phyloP scores from a whole-genome alignment of 768 basidiomycete species.

The Leccinum barrowsii region DNA sequence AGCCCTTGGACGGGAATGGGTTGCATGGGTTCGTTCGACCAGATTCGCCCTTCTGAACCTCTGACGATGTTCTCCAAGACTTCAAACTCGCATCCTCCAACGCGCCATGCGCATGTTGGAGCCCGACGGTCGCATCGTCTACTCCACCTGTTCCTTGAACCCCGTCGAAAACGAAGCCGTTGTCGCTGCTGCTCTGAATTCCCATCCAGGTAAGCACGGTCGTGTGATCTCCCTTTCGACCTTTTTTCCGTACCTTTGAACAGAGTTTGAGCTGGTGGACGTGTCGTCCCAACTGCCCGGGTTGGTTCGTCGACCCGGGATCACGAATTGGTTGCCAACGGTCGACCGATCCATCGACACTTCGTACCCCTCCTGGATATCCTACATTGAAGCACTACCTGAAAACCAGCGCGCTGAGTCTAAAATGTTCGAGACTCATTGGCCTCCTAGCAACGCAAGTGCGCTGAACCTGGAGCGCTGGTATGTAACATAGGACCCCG shows the following conservation, averaged over 20 bases:
- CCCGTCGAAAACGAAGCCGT: conserved; percentile 98
- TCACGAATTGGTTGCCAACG: conserved; percentile 76
- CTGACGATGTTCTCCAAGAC: conserved; percentile 40
- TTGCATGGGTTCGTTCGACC: conserved; percentile 65
- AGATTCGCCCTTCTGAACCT: neutral
- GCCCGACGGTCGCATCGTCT: conserved; percentile 84
- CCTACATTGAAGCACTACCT: conserved; percentile 49
- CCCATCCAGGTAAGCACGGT: conserved; percentile 52
- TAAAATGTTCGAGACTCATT: conserved; percentile 71
- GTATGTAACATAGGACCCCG: conserved; percentile 38
- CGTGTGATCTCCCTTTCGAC: neutral
- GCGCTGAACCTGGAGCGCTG: conserved; percentile 66
- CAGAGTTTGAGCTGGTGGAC: conserved; percentile 78
- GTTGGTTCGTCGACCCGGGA: conserved; percentile 72
- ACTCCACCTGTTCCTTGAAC: conserved; percentile 97
- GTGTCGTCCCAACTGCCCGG: conserved; percentile 66
- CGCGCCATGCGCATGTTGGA: conserved; percentile 90
- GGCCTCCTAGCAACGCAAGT: conserved; percentile 70
- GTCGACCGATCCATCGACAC: conserved; percentile 50
- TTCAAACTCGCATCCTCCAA: conserved; percentile 89
- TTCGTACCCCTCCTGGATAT: conserved; percentile 57
- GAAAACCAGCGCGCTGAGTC: conserved; percentile 47
- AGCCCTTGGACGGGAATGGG: conserved; percentile 83
- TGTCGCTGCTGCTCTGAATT: conserved; percentile 75
- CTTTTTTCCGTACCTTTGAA: neutral